A percentile compares a stretch with the other conserved stretches of the same genome.
phyloP scores from a whole-genome alignment of 108 stramenopile species.

The Stephanodiscus minutulus region DNA sequence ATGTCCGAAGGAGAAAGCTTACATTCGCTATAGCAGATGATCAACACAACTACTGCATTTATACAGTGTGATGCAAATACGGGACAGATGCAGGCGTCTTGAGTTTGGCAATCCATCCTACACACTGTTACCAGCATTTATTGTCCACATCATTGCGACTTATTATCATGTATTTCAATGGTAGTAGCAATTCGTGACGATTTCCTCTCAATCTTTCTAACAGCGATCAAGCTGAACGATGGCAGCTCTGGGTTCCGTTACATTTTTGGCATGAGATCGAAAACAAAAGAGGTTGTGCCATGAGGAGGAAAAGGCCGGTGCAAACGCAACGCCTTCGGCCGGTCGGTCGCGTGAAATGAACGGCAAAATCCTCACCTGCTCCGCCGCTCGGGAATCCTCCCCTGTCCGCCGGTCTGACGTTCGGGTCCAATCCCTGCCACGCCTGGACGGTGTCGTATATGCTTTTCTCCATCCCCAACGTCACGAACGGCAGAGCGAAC shows the following conservation, averaged over 20 bases:
- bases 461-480: constrained; percentile 83
- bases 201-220: constrained; percentile 51
- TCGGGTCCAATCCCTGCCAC: constrained; percentile 83
- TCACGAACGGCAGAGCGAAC: constrained; percentile 75
- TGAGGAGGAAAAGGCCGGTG: not conserved
- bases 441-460: constrained; percentile 87
- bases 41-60: not conserved
- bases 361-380: constrained; percentile 27
- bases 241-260: constrained; percentile 44
- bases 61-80: not conserved
- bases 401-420: constrained; percentile 68
- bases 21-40: too few relatives aligned
- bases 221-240: constrained; percentile 79
- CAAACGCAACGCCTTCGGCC: not conserved
- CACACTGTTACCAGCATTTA: not conserved
- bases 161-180: not conserved
- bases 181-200: constrained; percentile 14
- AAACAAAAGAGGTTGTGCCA: not conserved
- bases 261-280: not conserved
- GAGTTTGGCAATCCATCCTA: too few relatives aligned
- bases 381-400: constrained; percentile 86
- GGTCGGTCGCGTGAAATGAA: not conserved
- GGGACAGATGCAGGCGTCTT: not conserved
- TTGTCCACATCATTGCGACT: not conserved
- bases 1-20: too few relatives aligned